A percentile compares a stretch with the other conserved stretches of the same genome.
Evolutionary conservation across 331 rosid species (phyloP).

Genomic region (Rosa hybrid): DNA sequence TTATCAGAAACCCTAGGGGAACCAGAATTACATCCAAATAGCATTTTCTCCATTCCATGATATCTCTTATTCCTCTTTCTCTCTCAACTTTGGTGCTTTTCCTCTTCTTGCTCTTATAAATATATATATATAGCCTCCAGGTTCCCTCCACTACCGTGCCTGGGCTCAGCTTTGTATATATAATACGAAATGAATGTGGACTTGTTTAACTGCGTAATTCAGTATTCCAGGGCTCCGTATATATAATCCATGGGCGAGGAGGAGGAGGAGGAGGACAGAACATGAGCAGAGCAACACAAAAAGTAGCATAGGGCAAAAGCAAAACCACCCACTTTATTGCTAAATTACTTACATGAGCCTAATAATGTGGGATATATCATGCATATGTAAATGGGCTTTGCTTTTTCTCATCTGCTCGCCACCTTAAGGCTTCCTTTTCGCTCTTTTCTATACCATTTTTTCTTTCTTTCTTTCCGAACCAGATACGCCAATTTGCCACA

Average conservation of each 20-base stretch:
- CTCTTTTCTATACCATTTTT: neutral
- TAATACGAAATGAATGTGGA: constrained; percentile 48
- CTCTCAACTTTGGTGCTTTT: neutral
- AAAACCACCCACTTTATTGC: constrained; percentile 36
- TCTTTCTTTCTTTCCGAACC: neutral
- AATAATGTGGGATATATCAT: constrained; percentile 22
- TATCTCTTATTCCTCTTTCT: neutral
- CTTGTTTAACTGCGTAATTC: constrained; percentile 42
- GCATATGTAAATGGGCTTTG: neutral
- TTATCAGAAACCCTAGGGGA: constrained; percentile 61
- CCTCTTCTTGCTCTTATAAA: constrained; percentile 2
- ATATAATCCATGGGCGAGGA: neutral
- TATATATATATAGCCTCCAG: neutral
- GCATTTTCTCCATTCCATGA: constrained; percentile 84
- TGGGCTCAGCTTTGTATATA: constrained; percentile 36
- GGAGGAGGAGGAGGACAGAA: constrained; percentile 1
- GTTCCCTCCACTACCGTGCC: neutral
- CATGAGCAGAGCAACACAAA: neutral
- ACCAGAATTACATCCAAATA: constrained; percentile 83
- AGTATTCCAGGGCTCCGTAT: neutral
- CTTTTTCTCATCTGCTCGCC: neutral
- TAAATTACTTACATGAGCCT: constrained; percentile 35
- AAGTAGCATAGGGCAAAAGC: constrained; percentile 9
- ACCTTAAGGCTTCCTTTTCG: neutral
- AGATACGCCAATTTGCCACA: neutral